phyloP scores from a whole-genome alignment of 176 grass and related monocot species.

The Oropetium thomaeum region DNA sequence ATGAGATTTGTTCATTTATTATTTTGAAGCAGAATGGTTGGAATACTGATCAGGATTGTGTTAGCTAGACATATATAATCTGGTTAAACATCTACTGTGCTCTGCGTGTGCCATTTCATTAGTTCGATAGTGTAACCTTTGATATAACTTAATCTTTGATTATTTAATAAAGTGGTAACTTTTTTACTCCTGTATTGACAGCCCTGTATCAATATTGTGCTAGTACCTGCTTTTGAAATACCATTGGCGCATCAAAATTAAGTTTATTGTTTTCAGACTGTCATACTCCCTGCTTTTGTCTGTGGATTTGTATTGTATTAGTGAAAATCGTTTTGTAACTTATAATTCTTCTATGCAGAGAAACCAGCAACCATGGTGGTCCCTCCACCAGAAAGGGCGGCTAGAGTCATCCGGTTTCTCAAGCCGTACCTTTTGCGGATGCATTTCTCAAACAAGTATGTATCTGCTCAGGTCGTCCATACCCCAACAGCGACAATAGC shows the following conservation, averaged over 20 bases:
- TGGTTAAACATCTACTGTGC: neutral
- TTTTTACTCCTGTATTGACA: neutral
- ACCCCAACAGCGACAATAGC: constrained; percentile 57
- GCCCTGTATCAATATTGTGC: neutral
- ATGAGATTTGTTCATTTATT: neutral
- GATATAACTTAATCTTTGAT: neutral
- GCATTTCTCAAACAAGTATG: constrained; percentile 76
- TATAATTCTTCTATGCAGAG: neutral
- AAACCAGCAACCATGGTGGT: constrained; percentile 50
- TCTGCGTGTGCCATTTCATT: neutral
- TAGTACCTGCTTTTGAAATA: neutral
- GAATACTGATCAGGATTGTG: neutral
- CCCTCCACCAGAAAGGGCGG: constrained; percentile 56
- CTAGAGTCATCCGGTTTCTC: constrained; percentile 53
- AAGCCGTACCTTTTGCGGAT: constrained; percentile 77
- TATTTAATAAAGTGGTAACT: neutral
- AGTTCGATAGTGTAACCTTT: neutral
- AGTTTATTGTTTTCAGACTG: neutral
- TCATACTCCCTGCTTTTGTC: neutral
- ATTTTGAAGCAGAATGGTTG: neutral
- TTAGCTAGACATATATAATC: constrained; percentile 5
- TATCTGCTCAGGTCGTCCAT: constrained; percentile 69
- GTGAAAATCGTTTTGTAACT: neutral
- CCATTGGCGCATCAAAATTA: neutral
- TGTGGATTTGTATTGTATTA: neutral